These are phyloP conservation scores for Scheffersomyces illinoinensis DNA, from an alignment of 1,139 yeast species.

Conservation along the genomic window DNA sequence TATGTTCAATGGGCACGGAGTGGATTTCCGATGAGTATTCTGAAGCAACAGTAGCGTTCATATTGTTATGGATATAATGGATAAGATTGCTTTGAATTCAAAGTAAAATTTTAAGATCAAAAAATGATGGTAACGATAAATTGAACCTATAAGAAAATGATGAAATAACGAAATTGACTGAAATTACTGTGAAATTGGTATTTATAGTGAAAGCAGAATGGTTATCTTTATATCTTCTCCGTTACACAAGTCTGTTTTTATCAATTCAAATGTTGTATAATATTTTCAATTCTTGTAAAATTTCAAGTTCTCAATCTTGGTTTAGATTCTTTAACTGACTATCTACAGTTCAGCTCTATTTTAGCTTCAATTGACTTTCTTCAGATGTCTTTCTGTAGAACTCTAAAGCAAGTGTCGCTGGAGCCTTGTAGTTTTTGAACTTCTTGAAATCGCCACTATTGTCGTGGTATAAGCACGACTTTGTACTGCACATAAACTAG, in stretches of 20 bases:
- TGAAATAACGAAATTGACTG: background rate
- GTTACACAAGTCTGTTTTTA: background rate
- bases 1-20: slow-evolving; percentile 79
- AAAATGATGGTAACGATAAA: background rate
- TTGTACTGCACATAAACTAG: background rate
- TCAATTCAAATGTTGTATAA: background rate
- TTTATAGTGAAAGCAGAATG: background rate
- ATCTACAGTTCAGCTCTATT: background rate
- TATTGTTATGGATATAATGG: slow-evolving; percentile 7
- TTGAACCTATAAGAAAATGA: background rate
- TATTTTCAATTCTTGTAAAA: background rate
- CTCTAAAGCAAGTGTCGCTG: background rate
- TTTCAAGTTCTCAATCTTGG: background rate
- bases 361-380: background rate
- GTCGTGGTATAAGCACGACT: background rate
- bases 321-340: background rate
- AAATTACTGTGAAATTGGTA: background rate
- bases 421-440: background rate
- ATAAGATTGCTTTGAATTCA: background rate
- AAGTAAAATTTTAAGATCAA: no score
- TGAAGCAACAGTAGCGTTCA: slow-evolving; percentile 52
- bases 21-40: slow-evolving; percentile 57
- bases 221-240: background rate
- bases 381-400: background rate
- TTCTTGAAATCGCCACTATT: background rate